These are phyloP conservation scores for Raffaelea albimanens DNA, from an alignment of 2,329 filamentous ascomycete species.

Conservation along the genomic window DNA sequence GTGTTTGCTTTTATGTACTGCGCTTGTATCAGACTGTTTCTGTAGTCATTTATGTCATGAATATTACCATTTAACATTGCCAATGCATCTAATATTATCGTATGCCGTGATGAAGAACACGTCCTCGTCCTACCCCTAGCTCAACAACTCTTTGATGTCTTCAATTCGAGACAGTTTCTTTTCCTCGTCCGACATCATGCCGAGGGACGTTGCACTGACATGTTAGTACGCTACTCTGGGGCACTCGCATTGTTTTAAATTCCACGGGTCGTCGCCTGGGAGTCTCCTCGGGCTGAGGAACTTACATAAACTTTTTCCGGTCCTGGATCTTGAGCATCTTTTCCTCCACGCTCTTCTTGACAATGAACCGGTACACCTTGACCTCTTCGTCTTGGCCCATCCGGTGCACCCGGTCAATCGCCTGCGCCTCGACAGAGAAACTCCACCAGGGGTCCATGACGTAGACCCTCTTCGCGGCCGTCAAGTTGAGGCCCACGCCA, in stretches of 20 bases:
- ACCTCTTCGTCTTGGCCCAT: constrained; percentile 91
- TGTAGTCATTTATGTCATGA: too few relatives aligned
- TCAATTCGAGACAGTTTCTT: constrained; percentile 85
- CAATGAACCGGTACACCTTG: constrained; percentile 77
- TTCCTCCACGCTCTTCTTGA: constrained; percentile 85
- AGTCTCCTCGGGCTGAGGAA: too few relatives aligned
- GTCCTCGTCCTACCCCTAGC: constrained; percentile 24
- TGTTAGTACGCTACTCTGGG: background rate
- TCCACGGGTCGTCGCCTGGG: background rate
- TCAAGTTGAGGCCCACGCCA: constrained; percentile 88
- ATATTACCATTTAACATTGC: too few relatives aligned
- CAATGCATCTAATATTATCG: too few relatives aligned
- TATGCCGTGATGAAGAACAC: too few relatives aligned
- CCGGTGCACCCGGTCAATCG: constrained; percentile 92
- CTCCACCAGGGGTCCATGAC: constrained; percentile 99
- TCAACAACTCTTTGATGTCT: constrained; percentile 85
- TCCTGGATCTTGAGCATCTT: constrained; percentile 92
- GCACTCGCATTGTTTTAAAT: background rate
- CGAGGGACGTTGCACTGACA: constrained; percentile 75
- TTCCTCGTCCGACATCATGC: constrained; percentile 92
- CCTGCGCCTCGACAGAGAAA: constrained; percentile 91
- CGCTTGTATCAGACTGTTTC: background rate
- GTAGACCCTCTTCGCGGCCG: constrained; percentile 78
- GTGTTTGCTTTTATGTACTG: background rate
- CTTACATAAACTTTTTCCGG: constrained; percentile 89